A percentile compares a stretch with the other conserved stretches of the same genome.
Evolutionary conservation across 2,329 filamentous ascomycete species (phyloP).

Genomic region (Clonostachys chloroleuca): DNA sequence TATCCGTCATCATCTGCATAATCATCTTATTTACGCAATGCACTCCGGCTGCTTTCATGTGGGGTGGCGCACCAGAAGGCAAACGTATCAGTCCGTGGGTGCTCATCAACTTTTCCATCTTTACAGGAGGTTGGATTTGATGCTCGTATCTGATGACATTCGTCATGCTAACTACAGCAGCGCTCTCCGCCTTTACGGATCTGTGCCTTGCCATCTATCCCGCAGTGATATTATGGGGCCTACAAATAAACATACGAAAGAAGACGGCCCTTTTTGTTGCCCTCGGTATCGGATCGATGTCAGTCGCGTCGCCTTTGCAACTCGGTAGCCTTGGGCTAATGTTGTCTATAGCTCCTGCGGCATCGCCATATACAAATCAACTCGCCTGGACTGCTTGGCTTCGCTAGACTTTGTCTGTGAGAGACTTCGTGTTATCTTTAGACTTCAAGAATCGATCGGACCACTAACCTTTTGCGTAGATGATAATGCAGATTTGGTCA

Average conservation of each 20-base stretch:
- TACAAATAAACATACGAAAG: slow-evolving; percentile 14
- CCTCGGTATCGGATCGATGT: slow-evolving; percentile 17
- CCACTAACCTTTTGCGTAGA: background rate
- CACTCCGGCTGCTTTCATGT: slow-evolving; percentile 11
- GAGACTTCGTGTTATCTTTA: too few relatives aligned
- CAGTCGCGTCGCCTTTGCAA: slow-evolving; percentile 3
- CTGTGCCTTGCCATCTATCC: slow-evolving; percentile 17
- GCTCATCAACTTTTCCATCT: slow-evolving; percentile 9
- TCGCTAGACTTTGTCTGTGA: slow-evolving; percentile 11
- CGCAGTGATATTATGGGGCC: slow-evolving; percentile 9
- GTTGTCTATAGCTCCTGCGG: slow-evolving; percentile 9
- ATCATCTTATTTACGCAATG: slow-evolving; percentile 15
- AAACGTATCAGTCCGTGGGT: slow-evolving; percentile 9
- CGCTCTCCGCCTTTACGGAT: slow-evolving; percentile 13
- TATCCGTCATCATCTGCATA: slow-evolving; percentile 9
- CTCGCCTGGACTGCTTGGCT: slow-evolving; percentile 19
- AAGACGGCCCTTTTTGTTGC: slow-evolving; percentile 13
- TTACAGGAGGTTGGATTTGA: slow-evolving; percentile 5
- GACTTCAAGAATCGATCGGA: too few relatives aligned
- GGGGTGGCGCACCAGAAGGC: slow-evolving; percentile 6
- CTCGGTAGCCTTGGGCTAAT: background rate
- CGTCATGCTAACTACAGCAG: slow-evolving; percentile 3
- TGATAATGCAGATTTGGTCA: slow-evolving; percentile 19
- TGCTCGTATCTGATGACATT: background rate
- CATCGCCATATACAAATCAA: slow-evolving; percentile 26